Evolutionary conservation across 805 yeast genomes (phyloP), one percentile per base, ranked within the genome.

Genomic region (Candida chilensis): DNA sequence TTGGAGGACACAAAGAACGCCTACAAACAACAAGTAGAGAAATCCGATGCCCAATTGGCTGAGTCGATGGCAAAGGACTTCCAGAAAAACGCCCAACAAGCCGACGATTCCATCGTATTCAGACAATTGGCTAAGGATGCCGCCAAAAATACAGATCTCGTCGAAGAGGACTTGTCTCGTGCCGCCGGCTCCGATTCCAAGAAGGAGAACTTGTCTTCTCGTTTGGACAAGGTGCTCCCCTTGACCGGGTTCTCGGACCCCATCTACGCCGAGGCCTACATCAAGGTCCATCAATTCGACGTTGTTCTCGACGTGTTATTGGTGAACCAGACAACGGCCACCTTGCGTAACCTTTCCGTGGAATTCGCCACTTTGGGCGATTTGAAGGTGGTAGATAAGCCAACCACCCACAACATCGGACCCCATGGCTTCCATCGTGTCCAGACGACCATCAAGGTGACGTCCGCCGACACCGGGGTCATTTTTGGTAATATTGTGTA

Each of bases 201-300:
- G 39, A 64, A 64, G 37, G 82, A 71, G 44, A 73, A 75, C 28
- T 60, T 78, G 37, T 64, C 83, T 5, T 86, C 96, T 2, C 81
- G 85, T 57, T 70, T 92, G 48, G 81, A 76, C 54, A 87, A 85
- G 54, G 83, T 94, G 45, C 78, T 86, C 29, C 97, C 85, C 52
- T 71, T 92, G 42, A 90, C 98, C n/a, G 99, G 99, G 12, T 92
- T 87, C 57, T 83, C 96, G 0, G 99, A 92, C 54, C 95, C 97
- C 14, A 94, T 92, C 20, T 92, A 92, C 52, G 97, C 96, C 5
- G 99, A 92, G 60, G 98, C 96, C 1, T 85, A 82, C 48, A 85
- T 92, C 41, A 84, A 84, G 41, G 92, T 86, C n/a, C 95, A 88
- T 47, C 97, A 94, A 59, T 92, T 82, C 52, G 97, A 94, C 54